Evolutionary conservation across 495 filamentous ascomycete species (phyloP), one percentile per base, ranked within the genome.

Genomic region (Trichocladium uniseriatum): DNA sequence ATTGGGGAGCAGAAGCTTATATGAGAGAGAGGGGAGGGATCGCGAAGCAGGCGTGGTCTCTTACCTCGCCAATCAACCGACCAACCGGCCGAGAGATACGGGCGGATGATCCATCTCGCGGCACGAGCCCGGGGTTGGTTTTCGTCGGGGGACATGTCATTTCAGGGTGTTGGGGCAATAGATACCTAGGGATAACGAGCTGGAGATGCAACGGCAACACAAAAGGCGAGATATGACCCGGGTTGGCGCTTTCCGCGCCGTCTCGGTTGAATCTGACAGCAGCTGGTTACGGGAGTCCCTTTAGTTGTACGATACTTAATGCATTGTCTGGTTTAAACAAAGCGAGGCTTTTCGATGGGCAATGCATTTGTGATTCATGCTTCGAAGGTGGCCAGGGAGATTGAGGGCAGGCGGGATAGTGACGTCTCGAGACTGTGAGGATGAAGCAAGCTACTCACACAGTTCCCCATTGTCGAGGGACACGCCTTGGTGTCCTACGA

Each of bases 231-330:
- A 20, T 37, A 4, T 34, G 19, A 18, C 8, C 31, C 15, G 13
- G 16, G 18, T 14, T 13, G 19, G 28, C 28, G 16, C 9, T 41
- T 11, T 24, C 9, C 18, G 20, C 27, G 6, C 22, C 16, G 24
- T 7, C 27, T 38, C n/a, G 32, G 15, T 19, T 38, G 6, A 2
- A 21, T 19, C 22, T 15, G 32, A 24, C 35, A 19, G 16, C 32
- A 34, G 16, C 18, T 27, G 11, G 42, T 7, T 15, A 20, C 18
- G 34, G 40, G 24, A 1, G 31, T 28, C 19, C 31, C 7, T 31
- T 27, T 9, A 8, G 27, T 32, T 51, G 49, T 51, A 51, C 36
- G 19, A 51, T 51, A 51, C 28, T 38, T 45, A 38, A 39, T 45
- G 16, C 16, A 14, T 10, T 32, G 34, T 15, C 21, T 39, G 15